Percentiles rank a stretch among this genome's conserved stretches.
Evolutionary conservation across 176 grass and related monocot species (phyloP).

Genomic region (Themeda triandra): DNA sequence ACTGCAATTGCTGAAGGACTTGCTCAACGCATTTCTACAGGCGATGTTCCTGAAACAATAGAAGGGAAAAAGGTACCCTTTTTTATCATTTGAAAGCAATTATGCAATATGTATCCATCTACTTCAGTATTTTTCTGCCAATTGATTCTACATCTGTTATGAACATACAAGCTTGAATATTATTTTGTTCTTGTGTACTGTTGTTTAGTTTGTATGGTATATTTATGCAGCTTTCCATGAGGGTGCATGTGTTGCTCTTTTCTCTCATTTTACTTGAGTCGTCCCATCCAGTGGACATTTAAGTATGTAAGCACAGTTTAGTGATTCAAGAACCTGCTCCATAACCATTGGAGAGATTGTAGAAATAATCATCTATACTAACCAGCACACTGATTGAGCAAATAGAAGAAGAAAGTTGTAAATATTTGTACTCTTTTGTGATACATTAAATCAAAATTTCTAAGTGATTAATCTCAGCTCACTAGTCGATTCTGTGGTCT

Average conservation of each 20-base stretch:
- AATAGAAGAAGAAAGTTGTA: neutral
- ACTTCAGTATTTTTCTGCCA: neutral
- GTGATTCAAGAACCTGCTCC: neutral
- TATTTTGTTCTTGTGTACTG: neutral
- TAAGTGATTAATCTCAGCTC: neutral
- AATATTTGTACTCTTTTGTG: neutral
- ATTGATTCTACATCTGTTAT: neutral
- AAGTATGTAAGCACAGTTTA: neutral
- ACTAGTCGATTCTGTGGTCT: neutral
- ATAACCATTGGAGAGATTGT: neutral
- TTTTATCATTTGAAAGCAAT: slow-evolving; percentile 1
- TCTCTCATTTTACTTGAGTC: neutral
- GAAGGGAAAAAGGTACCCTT: slow-evolving; percentile 89
- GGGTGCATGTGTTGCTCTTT: neutral
- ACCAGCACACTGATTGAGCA: neutral
- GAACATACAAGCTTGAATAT: neutral
- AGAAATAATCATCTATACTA: neutral
- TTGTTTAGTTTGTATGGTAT: slow-evolving; percentile 11
- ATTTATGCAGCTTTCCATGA: slow-evolving; percentile 19
- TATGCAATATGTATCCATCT: neutral
- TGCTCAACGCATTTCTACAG: slow-evolving; percentile 75
- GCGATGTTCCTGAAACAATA: slow-evolving; percentile 97
- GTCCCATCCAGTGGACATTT: neutral
- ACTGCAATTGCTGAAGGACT: slow-evolving; percentile 98
- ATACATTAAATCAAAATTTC: neutral